Conservation (phyloP, 495 filamentous ascomycete genomes). For the Trichoderma erinaceum region DNA sequence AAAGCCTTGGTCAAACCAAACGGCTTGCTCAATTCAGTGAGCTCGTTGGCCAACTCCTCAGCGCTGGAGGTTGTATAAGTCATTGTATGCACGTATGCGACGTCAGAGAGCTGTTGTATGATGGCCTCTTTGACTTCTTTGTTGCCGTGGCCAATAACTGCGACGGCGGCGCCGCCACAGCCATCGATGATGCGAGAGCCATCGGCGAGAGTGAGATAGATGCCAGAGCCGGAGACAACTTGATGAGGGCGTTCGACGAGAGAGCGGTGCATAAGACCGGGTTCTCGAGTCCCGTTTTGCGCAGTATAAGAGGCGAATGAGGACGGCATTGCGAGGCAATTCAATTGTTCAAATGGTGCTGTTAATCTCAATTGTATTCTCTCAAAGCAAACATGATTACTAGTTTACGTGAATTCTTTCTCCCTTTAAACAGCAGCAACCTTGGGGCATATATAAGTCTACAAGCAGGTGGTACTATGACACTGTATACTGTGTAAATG, state of each 20-base stretch:
- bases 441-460: too few relatives aligned
- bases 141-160: slow-evolving; percentile 45
- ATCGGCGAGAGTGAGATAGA: slow-evolving; percentile 31
- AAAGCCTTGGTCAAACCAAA: slow-evolving; percentile 40
- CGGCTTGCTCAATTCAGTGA: slow-evolving; percentile 36
- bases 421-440: too few relatives aligned
- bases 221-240: slow-evolving; percentile 1
- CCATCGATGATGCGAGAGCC: slow-evolving; percentile 55
- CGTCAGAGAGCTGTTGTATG: slow-evolving; percentile 27
- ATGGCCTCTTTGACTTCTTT: slow-evolving; percentile 34
- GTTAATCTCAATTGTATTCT: too few relatives aligned
- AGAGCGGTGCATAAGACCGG: slow-evolving; percentile 12
- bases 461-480: too few relatives aligned
- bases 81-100: slow-evolving; percentile 37
- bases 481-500: too few relatives aligned
- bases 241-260: not conserved
- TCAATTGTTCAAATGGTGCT: not conserved
- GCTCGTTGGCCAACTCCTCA: slow-evolving; percentile 31
- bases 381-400: too few relatives aligned
- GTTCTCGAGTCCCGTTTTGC: not conserved
- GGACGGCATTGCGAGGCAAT: not conserved
- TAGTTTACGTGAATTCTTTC: too few relatives aligned
- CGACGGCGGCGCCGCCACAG: slow-evolving; percentile 42
- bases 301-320: not conserved
- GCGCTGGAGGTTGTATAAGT: slow-evolving; percentile 35